These are phyloP conservation scores for Wakefieldia striispora DNA, from an alignment of 768 basidiomycete species.

Conservation along the genomic window DNA sequence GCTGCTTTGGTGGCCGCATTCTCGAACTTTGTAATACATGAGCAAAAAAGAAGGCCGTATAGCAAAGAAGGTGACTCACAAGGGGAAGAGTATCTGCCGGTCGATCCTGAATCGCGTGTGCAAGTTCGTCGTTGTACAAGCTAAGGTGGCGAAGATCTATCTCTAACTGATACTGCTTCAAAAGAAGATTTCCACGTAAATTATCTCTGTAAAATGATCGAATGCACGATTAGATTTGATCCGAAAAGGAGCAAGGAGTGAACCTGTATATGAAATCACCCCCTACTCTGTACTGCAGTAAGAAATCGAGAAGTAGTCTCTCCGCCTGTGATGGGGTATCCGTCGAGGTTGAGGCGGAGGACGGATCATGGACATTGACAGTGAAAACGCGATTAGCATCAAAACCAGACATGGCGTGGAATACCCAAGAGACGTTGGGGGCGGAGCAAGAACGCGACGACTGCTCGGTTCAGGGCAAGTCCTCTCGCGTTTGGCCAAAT, in stretches of 20 bases:
- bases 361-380: conserved; percentile 69
- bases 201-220: conserved; percentile 57
- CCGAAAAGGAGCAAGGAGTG: conserved; percentile 15
- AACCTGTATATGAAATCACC: conserved; percentile 92
- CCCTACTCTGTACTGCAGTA: conserved; percentile 83
- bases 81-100: conserved; percentile 88
- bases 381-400: conserved; percentile 80
- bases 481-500: conserved; percentile 24
- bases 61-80: conserved; percentile 43
- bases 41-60: background rate
- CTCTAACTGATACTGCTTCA: conserved; percentile 86
- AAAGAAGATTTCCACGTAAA: conserved; percentile 80
- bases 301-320: conserved; percentile 78
- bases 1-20: conserved; percentile 85
- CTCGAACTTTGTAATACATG: conserved; percentile 66
- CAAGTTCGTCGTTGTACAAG: conserved; percentile 92
- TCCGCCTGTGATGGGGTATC: conserved; percentile 82
- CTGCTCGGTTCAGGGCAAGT: conserved; percentile 27
- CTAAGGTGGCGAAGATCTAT: conserved; percentile 77
- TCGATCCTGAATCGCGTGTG: conserved; percentile 83
- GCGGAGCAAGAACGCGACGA: conserved; percentile 9
- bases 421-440: background rate
- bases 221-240: background rate
- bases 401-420: conserved; percentile 74
- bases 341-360: conserved; percentile 49